A percentile compares a stretch with the other conserved stretches of the same genome.
These are phyloP conservation scores for Chionographis japonica DNA, from an alignment of 106 monocot genomes.

Conservation along the genomic window DNA sequence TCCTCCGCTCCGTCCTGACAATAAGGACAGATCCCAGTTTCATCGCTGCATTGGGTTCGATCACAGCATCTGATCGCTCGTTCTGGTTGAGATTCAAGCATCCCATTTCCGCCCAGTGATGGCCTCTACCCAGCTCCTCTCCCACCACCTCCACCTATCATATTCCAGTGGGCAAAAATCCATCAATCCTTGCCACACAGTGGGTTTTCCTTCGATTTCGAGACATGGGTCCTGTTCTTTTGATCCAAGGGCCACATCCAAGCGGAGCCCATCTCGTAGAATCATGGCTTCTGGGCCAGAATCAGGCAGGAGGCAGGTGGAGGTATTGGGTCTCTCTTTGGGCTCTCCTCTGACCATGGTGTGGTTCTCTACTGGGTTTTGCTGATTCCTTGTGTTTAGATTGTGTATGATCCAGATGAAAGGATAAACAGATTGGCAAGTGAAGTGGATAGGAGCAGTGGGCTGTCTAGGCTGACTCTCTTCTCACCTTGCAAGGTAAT, in stretches of 20 bases:
- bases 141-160: conserved; percentile 5
- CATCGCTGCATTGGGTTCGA: too few relatives aligned
- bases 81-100: too few relatives aligned
- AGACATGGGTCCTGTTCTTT: conserved; percentile 18
- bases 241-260: conserved; percentile 9
- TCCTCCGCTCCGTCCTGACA: too few relatives aligned
- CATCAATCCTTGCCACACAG: neutral
- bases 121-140: conserved; percentile 21
- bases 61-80: too few relatives aligned
- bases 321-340: conserved; percentile 31
- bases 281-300: conserved; percentile 39
- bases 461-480: conserved; percentile 69
- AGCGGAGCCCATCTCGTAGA: conserved; percentile 12
- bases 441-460: conserved; percentile 66
- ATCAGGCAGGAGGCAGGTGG: conserved; percentile 51
- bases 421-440: conserved; percentile 72
- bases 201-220: conserved; percentile 1
- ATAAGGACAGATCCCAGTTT: too few relatives aligned
- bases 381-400: conserved; percentile 24
- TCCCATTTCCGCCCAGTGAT: conserved; percentile 2
- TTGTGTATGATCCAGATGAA: conserved; percentile 70
- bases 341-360: neutral
- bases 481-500: conserved; percentile 98
- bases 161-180: neutral
- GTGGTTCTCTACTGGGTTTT: neutral